phyloP scores from a whole-genome alignment of 208 protist species.

The Leptomonas pyrrhocoris region DNA sequence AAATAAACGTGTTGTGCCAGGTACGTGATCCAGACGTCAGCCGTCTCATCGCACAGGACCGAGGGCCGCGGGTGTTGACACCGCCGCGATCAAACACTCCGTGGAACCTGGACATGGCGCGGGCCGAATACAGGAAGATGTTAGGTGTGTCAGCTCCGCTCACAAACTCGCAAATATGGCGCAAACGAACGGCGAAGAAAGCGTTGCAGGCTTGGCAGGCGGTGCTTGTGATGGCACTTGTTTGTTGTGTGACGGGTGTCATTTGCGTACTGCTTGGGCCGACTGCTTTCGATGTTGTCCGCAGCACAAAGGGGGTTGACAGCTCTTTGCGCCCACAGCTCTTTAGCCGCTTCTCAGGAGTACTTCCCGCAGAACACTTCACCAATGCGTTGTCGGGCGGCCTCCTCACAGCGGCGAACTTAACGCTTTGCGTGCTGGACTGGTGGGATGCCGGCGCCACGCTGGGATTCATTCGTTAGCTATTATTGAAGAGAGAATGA shows the following conservation, averaged over 20 bases:
- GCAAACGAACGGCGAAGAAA: slow-evolving; percentile 1
- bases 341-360: slow-evolving; percentile 13
- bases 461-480: slow-evolving; percentile 18
- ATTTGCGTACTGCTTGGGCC: slow-evolving; percentile 5
- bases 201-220: not conserved
- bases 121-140: slow-evolving; percentile 17
- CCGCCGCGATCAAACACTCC: slow-evolving; percentile 19
- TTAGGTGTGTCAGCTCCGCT: slow-evolving; percentile 11
- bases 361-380: slow-evolving; percentile 24
- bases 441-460: slow-evolving; percentile 36
- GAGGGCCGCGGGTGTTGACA: slow-evolving; percentile 34
- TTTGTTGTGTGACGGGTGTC: not conserved
- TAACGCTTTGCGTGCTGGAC: slow-evolving; percentile 23
- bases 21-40: slow-evolving; percentile 39
- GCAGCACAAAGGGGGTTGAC: slow-evolving; percentile 22
- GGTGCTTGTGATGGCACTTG: not conserved
- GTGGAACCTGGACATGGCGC: slow-evolving; percentile 19
- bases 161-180: slow-evolving; percentile 33
- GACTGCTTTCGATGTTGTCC: slow-evolving; percentile 5
- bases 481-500: not conserved
- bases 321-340: slow-evolving; percentile 33
- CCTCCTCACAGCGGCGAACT: slow-evolving; percentile 12
- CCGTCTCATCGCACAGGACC: slow-evolving; percentile 43
- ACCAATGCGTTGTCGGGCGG: slow-evolving; percentile 24
- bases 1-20: slow-evolving; percentile 28